Evolutionary conservation across 1,284 basidiomycete species (phyloP).

Genomic region (Anthracocystis walkeri): DNA sequence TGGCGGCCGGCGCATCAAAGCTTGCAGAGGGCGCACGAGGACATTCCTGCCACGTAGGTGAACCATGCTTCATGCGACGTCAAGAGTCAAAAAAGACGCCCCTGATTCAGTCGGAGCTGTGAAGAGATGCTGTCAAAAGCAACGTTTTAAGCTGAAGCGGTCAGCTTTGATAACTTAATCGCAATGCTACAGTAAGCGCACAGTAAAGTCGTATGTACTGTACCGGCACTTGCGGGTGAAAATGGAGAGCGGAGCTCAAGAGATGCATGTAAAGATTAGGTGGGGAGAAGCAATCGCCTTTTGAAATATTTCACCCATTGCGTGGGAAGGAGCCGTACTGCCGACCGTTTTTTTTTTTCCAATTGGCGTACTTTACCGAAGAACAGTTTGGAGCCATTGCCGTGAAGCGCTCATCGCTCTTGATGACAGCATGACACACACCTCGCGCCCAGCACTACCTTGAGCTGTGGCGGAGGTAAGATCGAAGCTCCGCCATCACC

Average conservation of each 20-base stretch:
- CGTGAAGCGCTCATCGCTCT: not conserved
- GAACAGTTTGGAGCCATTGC: not conserved
- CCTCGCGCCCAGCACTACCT: too few relatives aligned
- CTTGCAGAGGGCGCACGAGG: too few relatives aligned
- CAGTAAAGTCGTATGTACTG: too few relatives aligned
- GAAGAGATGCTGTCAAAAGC: not conserved
- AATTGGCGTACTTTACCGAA: not conserved
- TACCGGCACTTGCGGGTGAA: not conserved
- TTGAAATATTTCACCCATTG: not conserved
- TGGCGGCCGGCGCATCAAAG: not conserved
- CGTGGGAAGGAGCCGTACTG: constrained; percentile 16
- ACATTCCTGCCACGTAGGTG: too few relatives aligned
- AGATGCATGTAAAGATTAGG: not conserved
- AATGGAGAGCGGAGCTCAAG: not conserved
- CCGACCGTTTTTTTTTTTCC: not conserved
- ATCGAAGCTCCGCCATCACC: too few relatives aligned
- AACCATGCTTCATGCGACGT: not conserved
- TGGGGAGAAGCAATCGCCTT: constrained; percentile 13
- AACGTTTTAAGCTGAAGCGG: too few relatives aligned
- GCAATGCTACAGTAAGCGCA: too few relatives aligned
- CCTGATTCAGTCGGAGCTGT: constrained; percentile 4
- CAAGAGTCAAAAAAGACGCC: not conserved
- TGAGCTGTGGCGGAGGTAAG: too few relatives aligned
- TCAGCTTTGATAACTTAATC: too few relatives aligned
- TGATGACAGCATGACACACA: too few relatives aligned